These are phyloP conservation scores for Yamadazyma endophytica DNA, from an alignment of 805 yeast genomes.

Conservation along the genomic window DNA sequence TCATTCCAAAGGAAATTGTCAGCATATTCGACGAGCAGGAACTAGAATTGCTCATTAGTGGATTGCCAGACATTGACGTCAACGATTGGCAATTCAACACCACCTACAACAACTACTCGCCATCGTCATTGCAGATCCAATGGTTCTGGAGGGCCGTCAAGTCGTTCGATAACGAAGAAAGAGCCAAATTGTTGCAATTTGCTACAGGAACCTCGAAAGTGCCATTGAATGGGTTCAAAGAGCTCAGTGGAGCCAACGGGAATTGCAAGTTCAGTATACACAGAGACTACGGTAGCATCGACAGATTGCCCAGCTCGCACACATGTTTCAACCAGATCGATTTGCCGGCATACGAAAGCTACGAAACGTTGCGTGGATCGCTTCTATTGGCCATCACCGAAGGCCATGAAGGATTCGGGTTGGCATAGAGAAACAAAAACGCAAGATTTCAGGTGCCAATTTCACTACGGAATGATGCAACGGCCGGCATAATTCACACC, in stretches of 20 bases:
- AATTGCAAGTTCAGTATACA: conserved; percentile 83
- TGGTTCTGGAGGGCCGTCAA: conserved; percentile 99
- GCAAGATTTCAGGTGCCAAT: too few species aligned
- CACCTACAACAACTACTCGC: conserved; percentile 72
- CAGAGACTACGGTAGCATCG: conserved; percentile 79
- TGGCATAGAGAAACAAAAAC: too few species aligned
- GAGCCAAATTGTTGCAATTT: conserved; percentile 91
- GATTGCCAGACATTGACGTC: conserved; percentile 93
- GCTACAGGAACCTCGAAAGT: conserved; percentile 97
- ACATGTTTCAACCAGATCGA: conserved; percentile 92
- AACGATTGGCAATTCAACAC: conserved; percentile 94
- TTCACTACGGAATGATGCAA: too few species aligned
- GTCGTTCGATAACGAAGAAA: conserved; percentile 88
- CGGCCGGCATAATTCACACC: too few species aligned
- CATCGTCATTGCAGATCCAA: conserved; percentile 80
- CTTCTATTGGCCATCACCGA: conserved; percentile 83
- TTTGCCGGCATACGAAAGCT: conserved; percentile 87
- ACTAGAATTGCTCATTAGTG: conserved; percentile 85
- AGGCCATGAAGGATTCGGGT: conserved; percentile 95
- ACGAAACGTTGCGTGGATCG: conserved; percentile 79
- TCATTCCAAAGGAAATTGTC: conserved; percentile 78
- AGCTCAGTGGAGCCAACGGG: conserved; percentile 83
- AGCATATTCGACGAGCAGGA: conserved; percentile 94
- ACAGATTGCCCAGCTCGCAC: conserved; percentile 90
- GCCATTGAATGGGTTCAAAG: conserved; percentile 90